Percentiles rank a stretch among this genome's conserved stretches.
phyloP scores from a whole-genome alignment of 768 basidiomycete species.

The Tricholoma matsutake region DNA sequence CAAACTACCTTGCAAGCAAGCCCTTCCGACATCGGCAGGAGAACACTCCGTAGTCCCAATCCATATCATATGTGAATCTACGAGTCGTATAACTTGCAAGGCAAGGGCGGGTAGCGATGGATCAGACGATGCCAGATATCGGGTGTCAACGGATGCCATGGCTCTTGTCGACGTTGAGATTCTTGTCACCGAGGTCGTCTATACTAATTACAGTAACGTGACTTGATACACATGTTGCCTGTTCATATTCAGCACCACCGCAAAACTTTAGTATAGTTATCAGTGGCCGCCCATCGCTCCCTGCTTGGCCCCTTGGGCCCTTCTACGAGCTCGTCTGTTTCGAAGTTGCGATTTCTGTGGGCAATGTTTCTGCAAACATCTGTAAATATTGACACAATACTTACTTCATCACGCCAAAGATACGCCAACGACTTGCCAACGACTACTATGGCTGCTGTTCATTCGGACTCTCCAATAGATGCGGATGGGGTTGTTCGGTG shows the following conservation, averaged over 20 bases:
- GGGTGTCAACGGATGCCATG: conserved; percentile 43
- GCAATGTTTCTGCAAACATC: neutral
- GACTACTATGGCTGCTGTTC: neutral
- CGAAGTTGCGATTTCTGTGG: neutral
- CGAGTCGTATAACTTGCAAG: conserved; percentile 63
- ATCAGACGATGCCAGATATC: conserved; percentile 48
- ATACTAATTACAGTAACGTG: neutral
- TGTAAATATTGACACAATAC: neutral
- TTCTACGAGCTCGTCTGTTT: too few relatives aligned
- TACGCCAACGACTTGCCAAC: neutral
- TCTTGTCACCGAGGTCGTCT: neutral
- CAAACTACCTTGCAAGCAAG: conserved; percentile 53
- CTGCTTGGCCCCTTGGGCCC: neutral
- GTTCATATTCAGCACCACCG: too few relatives aligned
- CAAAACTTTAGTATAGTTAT: too few relatives aligned
- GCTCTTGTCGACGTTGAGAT: conserved; percentile 7
- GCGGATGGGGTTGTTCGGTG: conserved; percentile 33
- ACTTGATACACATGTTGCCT: neutral
- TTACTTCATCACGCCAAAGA: neutral
- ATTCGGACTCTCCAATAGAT: conserved; percentile 22
- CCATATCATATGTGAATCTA: conserved; percentile 83
- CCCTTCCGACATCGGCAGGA: conserved; percentile 43
- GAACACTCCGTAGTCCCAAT: conserved; percentile 55
- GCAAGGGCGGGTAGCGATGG: conserved; percentile 54
- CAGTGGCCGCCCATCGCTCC: neutral